Evolutionary conservation across 1,139 yeast genomes (phyloP).

Genomic region (Scheffersomyces segobiensis): DNA sequence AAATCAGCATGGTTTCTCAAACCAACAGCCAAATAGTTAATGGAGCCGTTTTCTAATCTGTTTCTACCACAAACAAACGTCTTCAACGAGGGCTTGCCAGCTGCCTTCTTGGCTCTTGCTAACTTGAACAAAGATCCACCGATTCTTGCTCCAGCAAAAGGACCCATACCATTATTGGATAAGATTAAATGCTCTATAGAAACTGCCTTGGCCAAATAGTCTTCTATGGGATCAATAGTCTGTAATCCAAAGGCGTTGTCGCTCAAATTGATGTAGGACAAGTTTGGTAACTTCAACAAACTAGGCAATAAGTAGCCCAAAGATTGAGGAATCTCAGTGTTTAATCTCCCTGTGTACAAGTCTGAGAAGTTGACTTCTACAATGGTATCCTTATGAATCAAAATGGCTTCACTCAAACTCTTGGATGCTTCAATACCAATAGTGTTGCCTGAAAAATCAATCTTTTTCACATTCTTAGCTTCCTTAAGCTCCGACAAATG

Average conservation of each 20-base stretch:
- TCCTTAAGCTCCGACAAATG: conserved; percentile 54
- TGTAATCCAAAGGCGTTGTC: conserved; percentile 98
- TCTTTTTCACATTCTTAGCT: conserved; percentile 44
- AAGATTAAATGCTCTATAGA: conserved; percentile 83
- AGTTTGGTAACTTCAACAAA: conserved; percentile 63
- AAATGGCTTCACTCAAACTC: conserved; percentile 63
- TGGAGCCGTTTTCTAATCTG: conserved; percentile 92
- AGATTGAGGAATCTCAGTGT: conserved; percentile 90
- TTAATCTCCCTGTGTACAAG: conserved; percentile 89
- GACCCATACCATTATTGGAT: conserved; percentile 97
- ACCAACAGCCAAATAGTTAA: conserved; percentile 74
- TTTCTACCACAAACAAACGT: conserved; percentile 96
- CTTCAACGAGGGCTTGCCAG: conserved; percentile 51
- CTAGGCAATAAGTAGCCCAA: conserved; percentile 72
- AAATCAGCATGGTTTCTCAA: conserved; percentile 73
- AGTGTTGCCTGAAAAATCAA: conserved; percentile 91
- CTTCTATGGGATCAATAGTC: conserved; percentile 86
- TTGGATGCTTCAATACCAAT: conserved; percentile 88
- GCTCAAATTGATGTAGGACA: conserved; percentile 76
- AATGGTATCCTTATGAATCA: conserved; percentile 49
- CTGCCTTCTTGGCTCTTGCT: conserved; percentile 59
- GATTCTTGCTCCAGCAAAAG: conserved; percentile 92
- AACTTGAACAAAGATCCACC: conserved; percentile 80
- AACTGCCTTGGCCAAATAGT: conserved; percentile 70
- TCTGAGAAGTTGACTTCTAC: conserved; percentile 82